Evolutionary conservation across 2,329 filamentous ascomycete species (phyloP).

Genomic region (Aspergillus unguis): DNA sequence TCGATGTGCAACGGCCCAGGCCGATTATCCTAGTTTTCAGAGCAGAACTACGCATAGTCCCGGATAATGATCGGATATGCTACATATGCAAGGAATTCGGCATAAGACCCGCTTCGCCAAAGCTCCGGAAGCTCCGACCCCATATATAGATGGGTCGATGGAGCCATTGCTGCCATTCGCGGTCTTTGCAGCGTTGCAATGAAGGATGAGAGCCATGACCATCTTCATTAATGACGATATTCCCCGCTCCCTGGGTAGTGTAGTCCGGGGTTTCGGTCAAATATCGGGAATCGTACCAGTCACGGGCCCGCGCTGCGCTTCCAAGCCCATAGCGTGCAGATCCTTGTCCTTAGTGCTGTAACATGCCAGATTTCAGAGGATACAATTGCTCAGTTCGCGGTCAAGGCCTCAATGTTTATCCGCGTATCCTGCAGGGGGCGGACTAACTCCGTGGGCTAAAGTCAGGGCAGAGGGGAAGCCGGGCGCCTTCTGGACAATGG

Average conservation of each 20-base stretch:
- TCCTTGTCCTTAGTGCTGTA: conserved; percentile 3
- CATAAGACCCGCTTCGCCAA: background rate
- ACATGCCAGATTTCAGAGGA: background rate
- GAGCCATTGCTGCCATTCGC: background rate
- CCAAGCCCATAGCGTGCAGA: conserved; percentile 7
- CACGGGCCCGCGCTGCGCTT: conserved; percentile 4
- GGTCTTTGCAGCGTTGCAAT: background rate
- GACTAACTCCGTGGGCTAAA: background rate
- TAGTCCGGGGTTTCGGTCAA: conserved; percentile 12
- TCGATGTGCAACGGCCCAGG: background rate
- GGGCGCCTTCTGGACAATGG: background rate
- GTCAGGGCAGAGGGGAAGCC: background rate
- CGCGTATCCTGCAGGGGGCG: no score
- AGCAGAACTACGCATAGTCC: conserved; percentile 3
- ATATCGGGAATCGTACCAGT: conserved; percentile 20
- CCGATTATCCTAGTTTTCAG: conserved; percentile 2
- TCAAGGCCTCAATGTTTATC: no score
- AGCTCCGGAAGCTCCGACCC: background rate
- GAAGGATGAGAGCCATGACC: background rate
- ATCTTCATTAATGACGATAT: background rate
- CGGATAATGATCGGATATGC: conserved; percentile 12
- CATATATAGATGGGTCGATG: background rate
- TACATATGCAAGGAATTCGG: conserved; percentile 3
- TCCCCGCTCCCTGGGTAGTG: background rate
- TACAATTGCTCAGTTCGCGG: background rate